A percentile compares a stretch with the other conserved stretches of the same genome.
phyloP scores from a whole-genome alignment of 2,329 filamentous ascomycete species.

The Fonsecaea nubica region DNA sequence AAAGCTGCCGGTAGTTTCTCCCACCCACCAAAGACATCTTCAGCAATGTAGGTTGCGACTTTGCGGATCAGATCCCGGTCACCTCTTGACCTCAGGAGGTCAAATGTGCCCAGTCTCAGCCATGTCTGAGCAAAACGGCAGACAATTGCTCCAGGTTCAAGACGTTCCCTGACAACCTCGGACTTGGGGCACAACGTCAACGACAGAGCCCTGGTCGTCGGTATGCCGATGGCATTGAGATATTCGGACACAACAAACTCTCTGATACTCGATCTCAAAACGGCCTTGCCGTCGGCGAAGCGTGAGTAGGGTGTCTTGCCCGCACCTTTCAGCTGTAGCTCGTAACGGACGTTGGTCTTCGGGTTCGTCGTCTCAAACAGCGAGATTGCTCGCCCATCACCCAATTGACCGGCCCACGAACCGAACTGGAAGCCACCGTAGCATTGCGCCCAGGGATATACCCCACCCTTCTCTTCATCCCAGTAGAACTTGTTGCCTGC shows the following conservation, averaged over 20 bases:
- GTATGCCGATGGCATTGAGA: slow-evolving; percentile 82
- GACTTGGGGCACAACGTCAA: slow-evolving; percentile 76
- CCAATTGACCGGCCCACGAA: slow-evolving; percentile 93
- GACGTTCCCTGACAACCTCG: slow-evolving; percentile 75
- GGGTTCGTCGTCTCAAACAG: slow-evolving; percentile 88
- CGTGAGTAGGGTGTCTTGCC: slow-evolving; percentile 92
- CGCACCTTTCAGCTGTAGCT: slow-evolving; percentile 93
- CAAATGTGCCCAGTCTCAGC: slow-evolving; percentile 94
- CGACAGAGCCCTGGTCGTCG: slow-evolving; percentile 83
- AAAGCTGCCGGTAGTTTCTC: slow-evolving; percentile 73
- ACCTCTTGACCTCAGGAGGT: slow-evolving; percentile 81
- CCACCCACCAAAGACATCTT: slow-evolving; percentile 89
- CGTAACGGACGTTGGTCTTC: slow-evolving; percentile 73
- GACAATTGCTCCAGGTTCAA: slow-evolving; percentile 92
- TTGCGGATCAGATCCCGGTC: slow-evolving; percentile 76
- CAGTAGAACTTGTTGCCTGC: slow-evolving; percentile 84
- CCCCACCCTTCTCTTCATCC: slow-evolving; percentile 73
- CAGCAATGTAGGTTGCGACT: slow-evolving; percentile 81
- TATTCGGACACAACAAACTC: slow-evolving; percentile 91
- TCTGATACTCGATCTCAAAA: slow-evolving; percentile 87
- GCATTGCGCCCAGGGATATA: slow-evolving; percentile 98
- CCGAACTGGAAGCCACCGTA: slow-evolving; percentile 77
- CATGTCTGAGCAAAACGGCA: slow-evolving; percentile 88
- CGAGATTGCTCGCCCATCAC: slow-evolving; percentile 92
- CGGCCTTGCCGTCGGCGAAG: slow-evolving; percentile 94